Percentiles rank a stretch among this genome's conserved stretches.
phyloP scores from a whole-genome alignment of 2,329 filamentous ascomycete species.

The Trichoderma atroviride region DNA sequence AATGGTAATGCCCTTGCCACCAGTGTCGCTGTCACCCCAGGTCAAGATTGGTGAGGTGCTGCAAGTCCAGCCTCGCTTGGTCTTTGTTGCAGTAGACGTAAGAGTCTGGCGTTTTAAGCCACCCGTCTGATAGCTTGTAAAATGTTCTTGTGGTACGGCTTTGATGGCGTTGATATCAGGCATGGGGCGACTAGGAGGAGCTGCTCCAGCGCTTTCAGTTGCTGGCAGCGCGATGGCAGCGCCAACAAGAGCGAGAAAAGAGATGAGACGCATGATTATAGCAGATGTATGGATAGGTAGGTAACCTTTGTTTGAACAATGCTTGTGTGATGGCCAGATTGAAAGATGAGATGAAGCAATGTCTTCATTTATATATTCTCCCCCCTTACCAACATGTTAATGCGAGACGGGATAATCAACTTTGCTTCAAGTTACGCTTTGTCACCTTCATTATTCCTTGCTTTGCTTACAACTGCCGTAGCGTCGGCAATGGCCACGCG shows the following conservation, averaged over 20 bases:
- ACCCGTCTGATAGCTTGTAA: neutral
- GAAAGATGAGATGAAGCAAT: neutral
- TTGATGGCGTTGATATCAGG: neutral
- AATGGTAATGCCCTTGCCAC: neutral
- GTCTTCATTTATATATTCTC: neutral
- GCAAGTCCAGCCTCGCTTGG: slow-evolving; percentile 5
- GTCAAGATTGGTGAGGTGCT: neutral
- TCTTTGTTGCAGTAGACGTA: neutral
- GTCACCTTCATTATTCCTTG: neutral
- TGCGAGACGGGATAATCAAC: neutral
- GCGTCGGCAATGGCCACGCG: neutral
- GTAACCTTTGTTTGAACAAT: neutral
- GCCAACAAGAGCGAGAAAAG: neutral
- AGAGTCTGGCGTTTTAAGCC: neutral
- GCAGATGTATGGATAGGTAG: neutral
- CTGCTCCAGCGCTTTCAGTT: neutral
- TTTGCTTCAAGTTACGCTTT: neutral
- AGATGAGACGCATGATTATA: neutral
- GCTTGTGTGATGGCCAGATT: neutral
- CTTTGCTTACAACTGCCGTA: neutral
- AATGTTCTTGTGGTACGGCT: neutral
- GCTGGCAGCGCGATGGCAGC: neutral
- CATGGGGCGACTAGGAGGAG: neutral
- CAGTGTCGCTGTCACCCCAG: neutral
- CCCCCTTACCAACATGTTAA: neutral